Conservation (phyloP, 257 asterid genomes). For the Solanum virginianum region DNA sequence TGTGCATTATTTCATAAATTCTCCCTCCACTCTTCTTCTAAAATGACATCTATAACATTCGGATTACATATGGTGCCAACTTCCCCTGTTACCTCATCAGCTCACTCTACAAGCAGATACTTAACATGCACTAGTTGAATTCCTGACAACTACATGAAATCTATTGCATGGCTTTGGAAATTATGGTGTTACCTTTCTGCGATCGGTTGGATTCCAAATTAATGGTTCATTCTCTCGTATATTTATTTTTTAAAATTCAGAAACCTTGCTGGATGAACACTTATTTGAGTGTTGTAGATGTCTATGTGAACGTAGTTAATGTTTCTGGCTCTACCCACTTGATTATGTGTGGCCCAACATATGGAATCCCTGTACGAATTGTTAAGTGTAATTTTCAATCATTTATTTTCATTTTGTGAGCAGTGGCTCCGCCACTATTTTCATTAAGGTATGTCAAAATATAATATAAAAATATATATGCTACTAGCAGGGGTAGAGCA, state of each 20-base stretch:
- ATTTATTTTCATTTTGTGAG: neutral
- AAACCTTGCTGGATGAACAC: neutral
- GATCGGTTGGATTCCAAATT: neutral
- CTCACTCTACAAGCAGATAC: neutral
- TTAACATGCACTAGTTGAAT: neutral
- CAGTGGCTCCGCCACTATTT: too few species aligned
- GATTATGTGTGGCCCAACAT: neutral
- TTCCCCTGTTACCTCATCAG: neutral
- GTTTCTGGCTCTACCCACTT: neutral
- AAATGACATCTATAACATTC: neutral
- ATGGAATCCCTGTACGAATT: neutral
- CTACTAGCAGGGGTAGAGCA: too few species aligned
- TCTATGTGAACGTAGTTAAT: neutral
- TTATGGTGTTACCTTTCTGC: neutral
- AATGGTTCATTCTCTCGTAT: neutral
- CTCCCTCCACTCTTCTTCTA: too few species aligned
- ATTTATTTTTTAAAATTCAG: neutral
- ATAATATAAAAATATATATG: too few species aligned
- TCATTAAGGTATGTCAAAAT: too few species aligned
- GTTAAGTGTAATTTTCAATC: neutral
- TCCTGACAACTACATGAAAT: neutral
- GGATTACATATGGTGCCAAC: neutral
- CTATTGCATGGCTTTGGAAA: neutral
- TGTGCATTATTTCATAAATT: neutral
- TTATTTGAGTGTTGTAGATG: neutral